These are phyloP conservation scores for Scheffersomyces ergatensis DNA, from an alignment of 805 yeast genomes.

Conservation along the genomic window DNA sequence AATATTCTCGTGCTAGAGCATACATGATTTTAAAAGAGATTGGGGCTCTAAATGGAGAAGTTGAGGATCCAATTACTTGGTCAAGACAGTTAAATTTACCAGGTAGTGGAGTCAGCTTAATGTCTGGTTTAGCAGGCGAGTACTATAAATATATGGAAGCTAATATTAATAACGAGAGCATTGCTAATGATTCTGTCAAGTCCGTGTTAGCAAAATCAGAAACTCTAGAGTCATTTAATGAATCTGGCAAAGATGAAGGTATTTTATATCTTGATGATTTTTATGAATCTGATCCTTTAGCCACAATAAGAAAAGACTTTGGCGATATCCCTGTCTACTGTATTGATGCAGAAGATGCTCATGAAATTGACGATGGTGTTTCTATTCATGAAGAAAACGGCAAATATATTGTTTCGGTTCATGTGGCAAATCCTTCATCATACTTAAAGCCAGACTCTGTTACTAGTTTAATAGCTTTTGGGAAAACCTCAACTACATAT, in stretches of 20 bases:
- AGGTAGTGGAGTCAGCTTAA: slow-evolving; percentile 35
- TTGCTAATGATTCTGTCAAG: not conserved
- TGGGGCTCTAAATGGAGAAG: slow-evolving; percentile 14
- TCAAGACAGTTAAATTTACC: slow-evolving; percentile 47
- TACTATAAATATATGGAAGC: slow-evolving; percentile 33
- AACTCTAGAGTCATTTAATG: not conserved
- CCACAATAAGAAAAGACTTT: slow-evolving; percentile 36
- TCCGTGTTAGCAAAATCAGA: not conserved
- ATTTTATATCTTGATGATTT: slow-evolving; percentile 16
- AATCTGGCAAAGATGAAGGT: not conserved
- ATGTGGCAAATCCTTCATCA: slow-evolving; percentile 87
- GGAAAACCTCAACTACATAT: slow-evolving; percentile 65
- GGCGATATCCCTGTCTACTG: slow-evolving; percentile 62
- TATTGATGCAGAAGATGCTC: slow-evolving; percentile 76
- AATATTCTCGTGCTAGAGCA: slow-evolving; percentile 53
- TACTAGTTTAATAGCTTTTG: slow-evolving; percentile 55
- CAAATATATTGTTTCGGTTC: slow-evolving; percentile 54
- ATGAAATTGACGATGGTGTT: slow-evolving; percentile 93
- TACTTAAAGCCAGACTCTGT: slow-evolving; percentile 42
- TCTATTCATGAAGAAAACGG: slow-evolving; percentile 44
- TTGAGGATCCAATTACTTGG: slow-evolving; percentile 53
- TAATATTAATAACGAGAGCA: not conserved
- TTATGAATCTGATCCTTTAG: slow-evolving; percentile 27
- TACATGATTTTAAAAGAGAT: slow-evolving; percentile 34
- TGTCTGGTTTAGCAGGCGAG: slow-evolving; percentile 42